These are phyloP conservation scores for Ajuga chamaepitys DNA, from an alignment of 257 asterid species.

Conservation along the genomic window DNA sequence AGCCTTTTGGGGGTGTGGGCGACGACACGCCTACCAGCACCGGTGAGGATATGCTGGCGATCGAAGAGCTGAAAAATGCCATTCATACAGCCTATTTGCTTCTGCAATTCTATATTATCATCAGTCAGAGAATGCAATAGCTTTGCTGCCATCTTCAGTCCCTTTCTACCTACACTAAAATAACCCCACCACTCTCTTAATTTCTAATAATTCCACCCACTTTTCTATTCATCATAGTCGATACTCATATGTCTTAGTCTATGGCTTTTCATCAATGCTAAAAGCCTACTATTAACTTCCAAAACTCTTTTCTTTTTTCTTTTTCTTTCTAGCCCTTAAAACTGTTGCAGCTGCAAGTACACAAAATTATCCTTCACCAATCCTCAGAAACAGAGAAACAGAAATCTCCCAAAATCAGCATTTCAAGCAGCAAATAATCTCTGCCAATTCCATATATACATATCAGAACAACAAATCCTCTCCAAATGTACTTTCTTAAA, in stretches of 20 bases:
- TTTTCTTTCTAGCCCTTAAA: neutral
- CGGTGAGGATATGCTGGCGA: constrained; percentile 49
- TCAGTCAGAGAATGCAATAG: constrained; percentile 76
- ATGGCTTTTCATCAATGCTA: neutral
- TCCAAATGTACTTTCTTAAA: neutral
- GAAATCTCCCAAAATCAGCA: neutral
- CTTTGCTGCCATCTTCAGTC: constrained; percentile 69
- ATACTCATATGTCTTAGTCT: neutral
- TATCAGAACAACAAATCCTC: neutral
- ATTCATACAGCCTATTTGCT: constrained; percentile 91
- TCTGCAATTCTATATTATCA: constrained; percentile 74
- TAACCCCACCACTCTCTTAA: neutral
- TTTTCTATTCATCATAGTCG: neutral
- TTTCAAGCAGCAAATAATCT: neutral
- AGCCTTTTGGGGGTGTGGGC: constrained; percentile 39
- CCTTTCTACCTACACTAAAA: constrained; percentile 3
- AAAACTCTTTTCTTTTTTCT: neutral
- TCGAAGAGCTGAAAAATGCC: constrained; percentile 83
- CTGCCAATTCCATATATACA: neutral
- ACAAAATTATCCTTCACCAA: neutral
- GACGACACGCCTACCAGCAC: constrained; percentile 33
- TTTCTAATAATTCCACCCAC: neutral
- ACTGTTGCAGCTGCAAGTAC: no score
- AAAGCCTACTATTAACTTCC: neutral
- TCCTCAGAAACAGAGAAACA: neutral